Evolutionary conservation across 805 yeast genomes (phyloP).

Genomic region (Maudiozyma barnettii): DNA sequence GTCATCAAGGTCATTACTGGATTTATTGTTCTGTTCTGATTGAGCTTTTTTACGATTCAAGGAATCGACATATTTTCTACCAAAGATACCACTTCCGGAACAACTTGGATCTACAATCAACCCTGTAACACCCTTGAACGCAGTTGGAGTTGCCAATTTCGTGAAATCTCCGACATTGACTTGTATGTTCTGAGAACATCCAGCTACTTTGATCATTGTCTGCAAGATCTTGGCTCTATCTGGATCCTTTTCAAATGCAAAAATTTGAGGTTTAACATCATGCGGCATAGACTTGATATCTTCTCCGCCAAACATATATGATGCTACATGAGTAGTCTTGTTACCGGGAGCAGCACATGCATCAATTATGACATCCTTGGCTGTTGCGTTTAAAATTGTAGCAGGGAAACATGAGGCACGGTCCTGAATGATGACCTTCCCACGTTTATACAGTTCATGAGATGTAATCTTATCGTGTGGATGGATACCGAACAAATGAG

Average conservation of each 20-base stretch:
- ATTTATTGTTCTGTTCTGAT: constrained; percentile 1
- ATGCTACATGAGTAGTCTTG: constrained; percentile 81
- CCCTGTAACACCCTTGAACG: constrained; percentile 61
- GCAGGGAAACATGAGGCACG: constrained; percentile 97
- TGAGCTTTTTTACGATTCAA: constrained; percentile 23
- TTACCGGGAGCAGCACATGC: constrained; percentile 99
- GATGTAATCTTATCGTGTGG: constrained; percentile 63
- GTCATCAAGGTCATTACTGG: constrained; percentile 3
- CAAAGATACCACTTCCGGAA: constrained; percentile 95
- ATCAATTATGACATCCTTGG: constrained; percentile 66
- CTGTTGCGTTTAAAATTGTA: constrained; percentile 54
- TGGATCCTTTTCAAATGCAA: constrained; percentile 83
- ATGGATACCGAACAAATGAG: constrained; percentile 71
- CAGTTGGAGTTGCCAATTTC: constrained; percentile 34
- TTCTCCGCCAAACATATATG: constrained; percentile 16
- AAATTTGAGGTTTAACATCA: constrained; percentile 31
- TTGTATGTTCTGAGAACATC: constrained; percentile 37
- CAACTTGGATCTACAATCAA: constrained; percentile 93
- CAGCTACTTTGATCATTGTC: constrained; percentile 75
- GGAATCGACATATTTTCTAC: constrained; percentile 57
- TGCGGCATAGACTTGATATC: not conserved
- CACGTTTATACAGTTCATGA: constrained; percentile 60
- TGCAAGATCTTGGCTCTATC: constrained; percentile 59
- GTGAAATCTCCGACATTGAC: constrained; percentile 46
- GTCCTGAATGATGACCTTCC: constrained; percentile 85